Conservation (phyloP, 805 yeast genomes). For the Pichia membranifaciens region DNA sequence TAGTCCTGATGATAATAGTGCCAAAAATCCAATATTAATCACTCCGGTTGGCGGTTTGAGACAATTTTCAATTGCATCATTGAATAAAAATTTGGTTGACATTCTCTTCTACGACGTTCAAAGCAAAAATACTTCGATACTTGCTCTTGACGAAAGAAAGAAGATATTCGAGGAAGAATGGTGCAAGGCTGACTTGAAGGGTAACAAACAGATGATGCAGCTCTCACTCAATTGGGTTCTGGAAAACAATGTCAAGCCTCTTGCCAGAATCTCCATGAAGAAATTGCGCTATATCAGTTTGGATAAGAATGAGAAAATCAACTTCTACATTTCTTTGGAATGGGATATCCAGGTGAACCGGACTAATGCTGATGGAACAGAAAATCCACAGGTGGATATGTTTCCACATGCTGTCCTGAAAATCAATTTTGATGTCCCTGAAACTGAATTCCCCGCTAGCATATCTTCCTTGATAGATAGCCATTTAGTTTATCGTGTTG, state of each 20-base stretch:
- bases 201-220: constrained; percentile 30
- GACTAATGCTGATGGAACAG: constrained; percentile 3
- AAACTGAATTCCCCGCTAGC: constrained; percentile 31
- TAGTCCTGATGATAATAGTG: background rate
- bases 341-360: constrained; percentile 20
- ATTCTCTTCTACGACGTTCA: constrained; percentile 14
- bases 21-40: constrained; percentile 26
- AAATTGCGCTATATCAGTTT: constrained; percentile 26
- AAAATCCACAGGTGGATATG: constrained; percentile 2
- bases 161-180: constrained; percentile 17
- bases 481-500: constrained; percentile 44
- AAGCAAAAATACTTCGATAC: background rate
- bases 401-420: constrained; percentile 49
- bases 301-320: constrained; percentile 17
- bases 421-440: constrained; percentile 38
- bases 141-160: constrained; percentile 13
- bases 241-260: constrained; percentile 25
- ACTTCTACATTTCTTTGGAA: constrained; percentile 30
- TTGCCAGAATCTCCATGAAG: constrained; percentile 23
- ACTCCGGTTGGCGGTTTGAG: constrained; percentile 40
- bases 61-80: constrained; percentile 31
- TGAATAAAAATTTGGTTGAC: constrained; percentile 20
- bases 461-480: constrained; percentile 38
- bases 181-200: constrained; percentile 18
- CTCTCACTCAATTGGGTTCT: constrained; percentile 29